phyloP scores from a whole-genome alignment of 2,329 filamentous ascomycete species.

The Mollisia scopiformis region DNA sequence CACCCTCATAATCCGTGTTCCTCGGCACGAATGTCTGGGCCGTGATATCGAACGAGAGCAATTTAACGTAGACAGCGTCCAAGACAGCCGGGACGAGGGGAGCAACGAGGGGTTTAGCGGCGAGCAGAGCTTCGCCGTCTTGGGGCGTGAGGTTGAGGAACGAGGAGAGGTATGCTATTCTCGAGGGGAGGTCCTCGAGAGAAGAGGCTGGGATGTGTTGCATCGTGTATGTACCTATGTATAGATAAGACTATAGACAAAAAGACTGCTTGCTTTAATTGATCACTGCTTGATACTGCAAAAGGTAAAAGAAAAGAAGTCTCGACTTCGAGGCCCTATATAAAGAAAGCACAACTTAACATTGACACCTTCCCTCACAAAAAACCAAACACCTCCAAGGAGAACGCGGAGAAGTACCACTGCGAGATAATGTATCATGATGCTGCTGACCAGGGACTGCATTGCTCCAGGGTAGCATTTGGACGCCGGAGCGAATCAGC shows the following conservation, averaged over 20 bases:
- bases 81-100: slow-evolving; percentile 80
- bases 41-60: slow-evolving; percentile 81
- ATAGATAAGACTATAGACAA: too few relatives aligned
- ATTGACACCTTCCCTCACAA: too few relatives aligned
- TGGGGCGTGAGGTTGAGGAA: slow-evolving; percentile 32
- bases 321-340: not conserved
- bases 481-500: not conserved
- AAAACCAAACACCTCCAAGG: slow-evolving; percentile 4
- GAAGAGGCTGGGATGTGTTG: slow-evolving; percentile 33
- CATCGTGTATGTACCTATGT: slow-evolving; percentile 24
- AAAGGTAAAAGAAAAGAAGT: not conserved
- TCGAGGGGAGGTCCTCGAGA: slow-evolving; percentile 28
- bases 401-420: slow-evolving; percentile 1
- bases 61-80: slow-evolving; percentile 83
- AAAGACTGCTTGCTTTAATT: too few relatives aligned
- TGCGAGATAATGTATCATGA: not conserved
- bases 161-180: slow-evolving; percentile 31
- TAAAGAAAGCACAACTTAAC: too few relatives aligned
- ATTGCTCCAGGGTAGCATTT: not conserved
- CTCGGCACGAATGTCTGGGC: slow-evolving; percentile 72
- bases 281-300: not conserved
- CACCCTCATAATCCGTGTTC: slow-evolving; percentile 66
- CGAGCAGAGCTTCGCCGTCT: slow-evolving; percentile 36
- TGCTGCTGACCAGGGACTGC: not conserved
- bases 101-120: slow-evolving; percentile 34